These are phyloP conservation scores for Fusarium mexicanum DNA, from an alignment of 2,329 filamentous ascomycete genomes.

Conservation along the genomic window DNA sequence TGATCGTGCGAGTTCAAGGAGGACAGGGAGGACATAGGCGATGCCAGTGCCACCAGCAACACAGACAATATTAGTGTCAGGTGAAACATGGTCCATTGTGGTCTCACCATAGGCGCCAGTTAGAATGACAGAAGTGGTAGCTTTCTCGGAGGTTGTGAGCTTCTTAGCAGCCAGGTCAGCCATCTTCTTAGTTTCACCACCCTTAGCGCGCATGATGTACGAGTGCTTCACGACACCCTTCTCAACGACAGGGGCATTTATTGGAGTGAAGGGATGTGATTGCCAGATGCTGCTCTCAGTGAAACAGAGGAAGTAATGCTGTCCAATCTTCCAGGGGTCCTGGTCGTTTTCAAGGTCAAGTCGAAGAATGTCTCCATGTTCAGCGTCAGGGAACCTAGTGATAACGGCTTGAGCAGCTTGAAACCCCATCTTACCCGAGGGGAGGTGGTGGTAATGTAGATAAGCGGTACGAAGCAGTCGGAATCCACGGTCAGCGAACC, in stretches of 20 bases:
- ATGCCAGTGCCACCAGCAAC: constrained; percentile 54
- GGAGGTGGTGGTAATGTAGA: constrained; percentile 67
- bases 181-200: constrained; percentile 68
- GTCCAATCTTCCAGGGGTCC: constrained; percentile 70
- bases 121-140: constrained; percentile 66
- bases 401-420: constrained; percentile 58
- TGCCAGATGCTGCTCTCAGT: constrained; percentile 74
- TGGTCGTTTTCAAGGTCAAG: constrained; percentile 72
- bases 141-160: constrained; percentile 39
- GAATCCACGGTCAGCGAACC: constrained; percentile 70
- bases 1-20: constrained; percentile 46
- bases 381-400: constrained; percentile 61
- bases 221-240: constrained; percentile 58
- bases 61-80: constrained; percentile 53
- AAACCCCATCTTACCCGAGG: constrained; percentile 60
- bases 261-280: constrained; percentile 75
- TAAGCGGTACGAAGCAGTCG: constrained; percentile 67
- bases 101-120: constrained; percentile 71
- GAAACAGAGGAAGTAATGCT: constrained; percentile 79
- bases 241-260: constrained; percentile 60
- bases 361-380: constrained; percentile 70
- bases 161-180: constrained; percentile 56
- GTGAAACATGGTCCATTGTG: constrained; percentile 54
- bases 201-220: constrained; percentile 67
- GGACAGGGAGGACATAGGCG: constrained; percentile 51